phyloP scores from a whole-genome alignment of 768 basidiomycete genomes.

The Dioszegia aurantiaca region DNA sequence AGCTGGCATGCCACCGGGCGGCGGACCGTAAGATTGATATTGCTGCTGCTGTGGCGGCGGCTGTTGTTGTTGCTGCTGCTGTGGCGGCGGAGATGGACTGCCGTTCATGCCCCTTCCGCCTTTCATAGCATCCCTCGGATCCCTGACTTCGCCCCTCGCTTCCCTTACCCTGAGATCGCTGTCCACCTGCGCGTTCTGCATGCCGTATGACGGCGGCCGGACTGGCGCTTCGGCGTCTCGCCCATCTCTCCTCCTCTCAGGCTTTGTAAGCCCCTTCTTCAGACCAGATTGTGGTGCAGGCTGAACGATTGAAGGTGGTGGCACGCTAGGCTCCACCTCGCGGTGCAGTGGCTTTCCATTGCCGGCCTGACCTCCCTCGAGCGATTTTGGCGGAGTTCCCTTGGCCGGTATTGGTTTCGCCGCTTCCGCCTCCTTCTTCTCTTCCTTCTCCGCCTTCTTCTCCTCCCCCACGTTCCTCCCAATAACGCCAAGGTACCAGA shows the following conservation, averaged over 20 bases:
- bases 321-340: background rate
- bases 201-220: slow-evolving; percentile 84
- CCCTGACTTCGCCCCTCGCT: slow-evolving; percentile 2
- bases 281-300: slow-evolving; percentile 20
- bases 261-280: slow-evolving; percentile 57
- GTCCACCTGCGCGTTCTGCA: slow-evolving; percentile 89
- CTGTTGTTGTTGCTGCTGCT: background rate
- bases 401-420: slow-evolving; percentile 31
- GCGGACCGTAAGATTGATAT: slow-evolving; percentile 7
- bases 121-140: background rate
- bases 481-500: slow-evolving; percentile 98
- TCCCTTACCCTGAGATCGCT: slow-evolving; percentile 58
- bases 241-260: slow-evolving; percentile 68
- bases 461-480: slow-evolving; percentile 72
- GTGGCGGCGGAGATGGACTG: slow-evolving; percentile 9
- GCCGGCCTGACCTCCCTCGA: slow-evolving; percentile 40
- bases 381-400: slow-evolving; percentile 38
- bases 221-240: slow-evolving; percentile 82
- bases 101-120: background rate
- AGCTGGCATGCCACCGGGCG: slow-evolving; percentile 15
- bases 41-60: slow-evolving; percentile 17
- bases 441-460: slow-evolving; percentile 43
- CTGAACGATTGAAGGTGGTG: background rate
- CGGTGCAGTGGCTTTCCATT: slow-evolving; percentile 12
- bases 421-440: slow-evolving; percentile 34